Base-by-base conservation (phyloP, 371 early-diverging fungal species). In the Mucor plumbeus region DNA sequence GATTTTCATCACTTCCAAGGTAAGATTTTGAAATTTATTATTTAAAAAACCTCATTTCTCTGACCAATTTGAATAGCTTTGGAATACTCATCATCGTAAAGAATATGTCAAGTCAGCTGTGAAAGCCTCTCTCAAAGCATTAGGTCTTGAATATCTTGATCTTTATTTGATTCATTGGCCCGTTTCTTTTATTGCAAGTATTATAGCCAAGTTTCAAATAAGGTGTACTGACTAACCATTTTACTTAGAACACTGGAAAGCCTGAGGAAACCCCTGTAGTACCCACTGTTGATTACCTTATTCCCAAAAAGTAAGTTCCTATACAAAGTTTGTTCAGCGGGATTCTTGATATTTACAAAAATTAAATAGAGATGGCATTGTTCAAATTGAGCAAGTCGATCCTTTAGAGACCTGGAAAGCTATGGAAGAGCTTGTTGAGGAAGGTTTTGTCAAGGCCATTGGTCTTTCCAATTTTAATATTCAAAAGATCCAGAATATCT, bases 131-230 rank as follows among this genome's bases (percentile, higher is more conserved):
- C 84, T 97, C 39, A 68, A 72, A 41, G 88, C 94, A 68, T 82
- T 97, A 36, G 87, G 87, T 53, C 65, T 91, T 26, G 89, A 93
- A 35, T 97, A 97, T 69, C 75, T 98, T 44, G 99, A 99, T 72
- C 74, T 97, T 58, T 95, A 95, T 73, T 81, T 98, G 65, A 89
- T 98, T 61, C 95, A 95, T 71, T 94, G 90, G 90, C 78, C 78
- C 4, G 76, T 78, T 3, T 68, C 71, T 5, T 77, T 79, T 50
- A 43, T 41, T 26, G 79, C 76, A 76, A 71, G 71, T 63, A 1
- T 48, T 10, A 19, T 26, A 1, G 3, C 26, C 26, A 17, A 4
- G 17, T 9, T 38, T 44, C 47, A n/a, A 44, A 44, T 44, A 7
- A 7, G 47, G 14, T 11, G 14, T 0, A 19, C 1, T 19, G 19